Percentiles rank a stretch among this genome's conserved stretches.
phyloP scores from a whole-genome alignment of 768 basidiomycete species.

The Trametes sanguinea region DNA sequence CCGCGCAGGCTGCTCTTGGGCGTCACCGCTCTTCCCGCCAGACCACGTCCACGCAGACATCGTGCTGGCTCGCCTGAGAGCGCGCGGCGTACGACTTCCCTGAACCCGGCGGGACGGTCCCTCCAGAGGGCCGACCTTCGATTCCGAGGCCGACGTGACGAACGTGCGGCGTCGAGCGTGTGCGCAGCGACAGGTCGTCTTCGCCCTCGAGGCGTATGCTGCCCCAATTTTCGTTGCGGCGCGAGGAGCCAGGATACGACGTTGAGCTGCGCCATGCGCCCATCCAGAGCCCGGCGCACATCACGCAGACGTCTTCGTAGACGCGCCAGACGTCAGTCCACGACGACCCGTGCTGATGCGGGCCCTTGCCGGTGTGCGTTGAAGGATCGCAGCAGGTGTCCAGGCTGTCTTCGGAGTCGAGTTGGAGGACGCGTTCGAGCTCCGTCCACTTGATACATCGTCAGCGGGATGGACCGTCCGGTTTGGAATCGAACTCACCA shows the following conservation, averaged over 20 bases:
- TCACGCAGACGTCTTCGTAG: constrained; percentile 82
- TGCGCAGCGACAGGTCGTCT: constrained; percentile 38
- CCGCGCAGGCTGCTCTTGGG: constrained; percentile 16
- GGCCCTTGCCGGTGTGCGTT: constrained; percentile 9
- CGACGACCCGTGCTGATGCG: constrained; percentile 37
- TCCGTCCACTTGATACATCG: constrained; percentile 66
- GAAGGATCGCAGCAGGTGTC: constrained; percentile 28
- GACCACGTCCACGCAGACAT: constrained; percentile 49
- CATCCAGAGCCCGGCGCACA: constrained; percentile 83
- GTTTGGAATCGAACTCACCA: constrained; percentile 44
- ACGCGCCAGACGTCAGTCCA: constrained; percentile 81
- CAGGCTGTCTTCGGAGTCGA: constrained; percentile 42
- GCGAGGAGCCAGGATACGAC: constrained; percentile 49
- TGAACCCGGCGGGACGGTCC: neutral
- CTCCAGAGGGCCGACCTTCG: constrained; percentile 14
- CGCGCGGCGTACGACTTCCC: constrained; percentile 6
- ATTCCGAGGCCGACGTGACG: constrained; percentile 31
- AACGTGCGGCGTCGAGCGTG: constrained; percentile 32
- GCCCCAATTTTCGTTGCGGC: constrained; percentile 54
- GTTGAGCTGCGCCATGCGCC: constrained; percentile 63
- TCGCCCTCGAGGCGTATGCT: constrained; percentile 64
- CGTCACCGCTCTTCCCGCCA: constrained; percentile 39
- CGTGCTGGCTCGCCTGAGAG: constrained; percentile 43
- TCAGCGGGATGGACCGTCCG: neutral
- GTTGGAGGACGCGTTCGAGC: constrained; percentile 66